These are phyloP conservation scores for Mycena sanguinolenta DNA, from an alignment of 768 basidiomycete species.

Conservation along the genomic window DNA sequence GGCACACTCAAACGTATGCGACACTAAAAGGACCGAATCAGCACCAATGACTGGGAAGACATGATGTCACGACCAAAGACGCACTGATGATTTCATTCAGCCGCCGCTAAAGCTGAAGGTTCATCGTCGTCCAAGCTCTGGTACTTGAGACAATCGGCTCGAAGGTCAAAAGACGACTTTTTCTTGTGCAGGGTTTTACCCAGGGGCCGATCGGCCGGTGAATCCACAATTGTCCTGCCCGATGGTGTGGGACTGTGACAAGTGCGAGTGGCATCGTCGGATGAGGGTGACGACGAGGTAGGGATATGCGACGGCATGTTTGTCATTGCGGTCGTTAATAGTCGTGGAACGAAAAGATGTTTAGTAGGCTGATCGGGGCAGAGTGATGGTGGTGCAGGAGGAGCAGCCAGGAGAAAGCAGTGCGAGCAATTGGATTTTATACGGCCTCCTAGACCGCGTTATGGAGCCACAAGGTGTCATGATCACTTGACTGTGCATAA, in stretches of 20 bases:
- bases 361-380: not conserved
- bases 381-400: not conserved
- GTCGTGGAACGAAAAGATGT: not conserved
- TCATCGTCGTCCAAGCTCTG: conserved; percentile 12
- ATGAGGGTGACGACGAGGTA: not conserved
- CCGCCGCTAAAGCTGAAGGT: not conserved
- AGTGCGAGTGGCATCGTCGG: conserved; percentile 11
- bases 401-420: not conserved
- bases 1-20: not conserved
- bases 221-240: not conserved
- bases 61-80: not conserved
- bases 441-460: not conserved
- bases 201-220: not conserved
- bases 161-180: conserved; percentile 48
- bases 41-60: not conserved
- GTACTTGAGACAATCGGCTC: conserved; percentile 44
- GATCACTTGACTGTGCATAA: conserved; percentile 25
- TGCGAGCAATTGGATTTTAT: not conserved
- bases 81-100: conserved; percentile 8
- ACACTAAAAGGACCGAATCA: conserved; percentile 13
- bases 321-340: conserved; percentile 2
- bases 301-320: not conserved
- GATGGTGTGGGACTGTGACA: not conserved
- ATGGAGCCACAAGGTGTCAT: not conserved
- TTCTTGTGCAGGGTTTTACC: conserved; percentile 48